phyloP scores from a whole-genome alignment of 2,329 filamentous ascomycete genomes.

The Didymella pomorum region DNA sequence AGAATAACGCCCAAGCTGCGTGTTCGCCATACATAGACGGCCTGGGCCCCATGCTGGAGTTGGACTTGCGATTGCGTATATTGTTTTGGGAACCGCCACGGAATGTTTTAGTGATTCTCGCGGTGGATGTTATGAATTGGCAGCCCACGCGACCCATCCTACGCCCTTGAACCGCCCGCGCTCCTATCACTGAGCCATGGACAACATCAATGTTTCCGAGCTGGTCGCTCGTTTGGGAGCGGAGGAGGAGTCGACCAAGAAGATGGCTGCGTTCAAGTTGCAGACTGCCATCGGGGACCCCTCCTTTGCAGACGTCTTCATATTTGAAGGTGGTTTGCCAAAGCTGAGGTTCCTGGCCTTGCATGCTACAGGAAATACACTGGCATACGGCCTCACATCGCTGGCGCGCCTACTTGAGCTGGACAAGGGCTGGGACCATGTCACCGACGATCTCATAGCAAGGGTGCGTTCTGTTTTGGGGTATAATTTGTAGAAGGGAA shows the following conservation, averaged over 20 bases:
- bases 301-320: slow-evolving; percentile 95
- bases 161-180: slow-evolving; percentile 7
- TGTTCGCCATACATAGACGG: slow-evolving; percentile 23
- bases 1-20: slow-evolving; percentile 25
- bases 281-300: slow-evolving; percentile 95
- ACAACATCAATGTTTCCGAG: slow-evolving; percentile 64
- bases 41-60: slow-evolving; percentile 14
- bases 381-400: slow-evolving; percentile 93
- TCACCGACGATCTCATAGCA: slow-evolving; percentile 74
- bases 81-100: slow-evolving; percentile 10
- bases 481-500: not conserved
- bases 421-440: slow-evolving; percentile 96
- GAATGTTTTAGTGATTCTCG: slow-evolving; percentile 16
- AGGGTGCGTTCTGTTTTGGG: slow-evolving; percentile 58
- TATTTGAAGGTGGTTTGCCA: slow-evolving; percentile 83
- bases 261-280: slow-evolving; percentile 99
- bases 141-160: slow-evolving; percentile 2
- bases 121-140: slow-evolving; percentile 27
- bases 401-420: slow-evolving; percentile 88
- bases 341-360: slow-evolving; percentile 85
- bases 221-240: slow-evolving; percentile 66
- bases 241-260: slow-evolving; percentile 86
- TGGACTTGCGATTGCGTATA: slow-evolving; percentile 13
- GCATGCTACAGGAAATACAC: slow-evolving; percentile 86
- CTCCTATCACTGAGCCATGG: slow-evolving; percentile 53